Conservation (phyloP, 2,329 filamentous ascomycete genomes). For the Alternaria hordeiaustralica region DNA sequence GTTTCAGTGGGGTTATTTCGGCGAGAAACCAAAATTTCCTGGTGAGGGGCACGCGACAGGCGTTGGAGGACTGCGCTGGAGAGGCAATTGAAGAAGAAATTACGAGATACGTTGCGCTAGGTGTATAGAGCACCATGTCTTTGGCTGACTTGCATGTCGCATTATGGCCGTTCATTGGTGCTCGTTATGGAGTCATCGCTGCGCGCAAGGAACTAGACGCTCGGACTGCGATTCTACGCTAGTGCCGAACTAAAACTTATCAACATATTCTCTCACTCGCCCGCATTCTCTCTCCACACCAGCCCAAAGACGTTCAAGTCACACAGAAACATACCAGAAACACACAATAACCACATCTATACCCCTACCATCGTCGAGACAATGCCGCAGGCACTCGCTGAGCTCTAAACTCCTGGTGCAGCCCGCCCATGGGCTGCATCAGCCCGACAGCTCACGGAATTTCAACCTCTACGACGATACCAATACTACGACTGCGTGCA, state of each 20-base stretch:
- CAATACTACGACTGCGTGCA: slow-evolving; percentile 44
- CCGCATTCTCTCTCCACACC: slow-evolving; percentile 41
- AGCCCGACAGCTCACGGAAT: slow-evolving; percentile 84
- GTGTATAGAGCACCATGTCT: background rate
- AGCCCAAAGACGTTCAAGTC: slow-evolving; percentile 51
- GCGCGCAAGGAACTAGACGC: slow-evolving; percentile 19
- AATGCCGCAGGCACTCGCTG: slow-evolving; percentile 57
- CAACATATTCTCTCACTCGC: slow-evolving; percentile 31
- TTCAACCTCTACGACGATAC: slow-evolving; percentile 60
- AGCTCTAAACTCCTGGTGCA: slow-evolving; percentile 72
- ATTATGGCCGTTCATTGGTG: slow-evolving; percentile 16
- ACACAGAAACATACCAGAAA: slow-evolving; percentile 36
- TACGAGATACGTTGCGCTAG: slow-evolving; percentile 5
- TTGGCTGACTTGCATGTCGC: slow-evolving; percentile 16
- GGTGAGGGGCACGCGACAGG: slow-evolving; percentile 35
- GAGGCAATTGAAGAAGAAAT: background rate
- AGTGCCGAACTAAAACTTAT: slow-evolving; percentile 32
- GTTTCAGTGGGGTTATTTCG: slow-evolving; percentile 42
- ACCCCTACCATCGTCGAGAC: slow-evolving; percentile 52
- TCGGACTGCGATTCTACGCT: slow-evolving; percentile 26
- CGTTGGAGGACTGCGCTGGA: slow-evolving; percentile 2
- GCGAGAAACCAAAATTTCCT: slow-evolving; percentile 22
- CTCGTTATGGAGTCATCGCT: slow-evolving; percentile 31
- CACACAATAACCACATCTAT: slow-evolving; percentile 30
- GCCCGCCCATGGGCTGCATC: slow-evolving; percentile 37